Evolutionary conservation across 768 basidiomycete genomes (phyloP).

Genomic region (Heimioporus sp.): DNA sequence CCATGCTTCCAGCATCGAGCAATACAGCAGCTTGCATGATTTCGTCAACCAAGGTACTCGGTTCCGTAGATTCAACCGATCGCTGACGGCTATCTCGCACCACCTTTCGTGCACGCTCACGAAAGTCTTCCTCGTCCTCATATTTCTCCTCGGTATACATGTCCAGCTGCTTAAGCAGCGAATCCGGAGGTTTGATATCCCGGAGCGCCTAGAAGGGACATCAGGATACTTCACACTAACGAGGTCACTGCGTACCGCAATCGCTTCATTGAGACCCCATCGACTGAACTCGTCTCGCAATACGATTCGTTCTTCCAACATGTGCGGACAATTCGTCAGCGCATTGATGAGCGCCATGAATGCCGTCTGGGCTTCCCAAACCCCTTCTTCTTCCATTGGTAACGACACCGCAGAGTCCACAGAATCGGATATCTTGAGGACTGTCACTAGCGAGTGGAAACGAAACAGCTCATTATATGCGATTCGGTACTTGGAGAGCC

Average conservation of each 20-base stretch:
- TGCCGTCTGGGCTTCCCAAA: conserved; percentile 81
- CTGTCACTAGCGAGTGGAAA: conserved; percentile 71
- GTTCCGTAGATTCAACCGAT: conserved; percentile 40
- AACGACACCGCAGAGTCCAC: conserved; percentile 35
- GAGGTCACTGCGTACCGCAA: conserved; percentile 57
- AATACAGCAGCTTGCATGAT: conserved; percentile 58
- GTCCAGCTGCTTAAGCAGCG: conserved; percentile 70
- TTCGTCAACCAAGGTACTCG: conserved; percentile 56
- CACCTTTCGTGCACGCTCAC: conserved; percentile 52
- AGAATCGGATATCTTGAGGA: conserved; percentile 54
- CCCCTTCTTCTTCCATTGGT: conserved; percentile 57
- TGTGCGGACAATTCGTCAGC: conserved; percentile 70
- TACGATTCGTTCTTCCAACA: conserved; percentile 73
- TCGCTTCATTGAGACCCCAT: conserved; percentile 78
- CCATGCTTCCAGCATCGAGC: conserved; percentile 18
- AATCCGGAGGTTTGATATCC: conserved; percentile 75
- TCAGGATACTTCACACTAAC: conserved; percentile 1
- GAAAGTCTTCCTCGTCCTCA: conserved; percentile 85
- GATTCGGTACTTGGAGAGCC: conserved; percentile 81
- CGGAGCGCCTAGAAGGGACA: conserved; percentile 55
- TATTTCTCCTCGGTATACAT: conserved; percentile 87
- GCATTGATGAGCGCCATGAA: conserved; percentile 81
- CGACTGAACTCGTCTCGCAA: conserved; percentile 82
- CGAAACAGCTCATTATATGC: conserved; percentile 72
- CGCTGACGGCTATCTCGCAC: conserved; percentile 26